Percentiles rank a stretch among this genome's conserved stretches.
Evolutionary conservation across 2,329 filamentous ascomycete species (phyloP).

Genomic region (Capronia epimyces): DNA sequence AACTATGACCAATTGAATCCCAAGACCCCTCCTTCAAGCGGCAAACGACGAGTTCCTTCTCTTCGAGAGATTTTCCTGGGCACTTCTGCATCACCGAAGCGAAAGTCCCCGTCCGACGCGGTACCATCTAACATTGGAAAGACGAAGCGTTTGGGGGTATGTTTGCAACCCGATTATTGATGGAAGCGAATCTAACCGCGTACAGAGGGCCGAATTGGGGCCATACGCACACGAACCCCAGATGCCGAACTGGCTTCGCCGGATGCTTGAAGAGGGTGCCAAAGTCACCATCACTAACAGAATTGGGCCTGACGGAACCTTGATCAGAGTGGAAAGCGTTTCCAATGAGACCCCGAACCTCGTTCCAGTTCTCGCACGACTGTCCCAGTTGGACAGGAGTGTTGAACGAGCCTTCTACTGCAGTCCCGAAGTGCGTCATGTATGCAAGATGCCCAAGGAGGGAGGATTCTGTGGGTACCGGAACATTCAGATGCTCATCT

Average conservation of each 20-base stretch:
- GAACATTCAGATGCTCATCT: constrained; percentile 87
- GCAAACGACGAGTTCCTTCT: constrained; percentile 21
- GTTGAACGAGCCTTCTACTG: constrained; percentile 74
- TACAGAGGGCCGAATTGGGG: constrained; percentile 57
- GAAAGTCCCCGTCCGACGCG: constrained; percentile 11
- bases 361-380: constrained; percentile 56
- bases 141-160: constrained; percentile 25
- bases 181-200: constrained; percentile 4
- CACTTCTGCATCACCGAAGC: constrained; percentile 17
- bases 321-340: constrained; percentile 39
- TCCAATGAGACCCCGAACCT: constrained; percentile 51
- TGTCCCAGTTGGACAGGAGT: constrained; percentile 59
- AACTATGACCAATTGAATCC: constrained; percentile 28
- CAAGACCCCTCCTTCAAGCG: constrained; percentile 14
- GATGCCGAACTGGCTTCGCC: constrained; percentile 66
- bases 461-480: constrained; percentile 92
- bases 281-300: constrained; percentile 52
- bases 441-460: constrained; percentile 76
- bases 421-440: constrained; percentile 66
- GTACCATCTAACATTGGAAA: constrained; percentile 33
- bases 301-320: constrained; percentile 41
- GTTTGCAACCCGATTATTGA: not conserved
- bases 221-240: constrained; percentile 65
- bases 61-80: constrained; percentile 28
- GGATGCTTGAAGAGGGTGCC: constrained; percentile 56